Percentiles rank a stretch among this genome's conserved stretches.
These are phyloP conservation scores for Daldinia vernicosa DNA, from an alignment of 495 filamentous ascomycete species.

Conservation along the genomic window DNA sequence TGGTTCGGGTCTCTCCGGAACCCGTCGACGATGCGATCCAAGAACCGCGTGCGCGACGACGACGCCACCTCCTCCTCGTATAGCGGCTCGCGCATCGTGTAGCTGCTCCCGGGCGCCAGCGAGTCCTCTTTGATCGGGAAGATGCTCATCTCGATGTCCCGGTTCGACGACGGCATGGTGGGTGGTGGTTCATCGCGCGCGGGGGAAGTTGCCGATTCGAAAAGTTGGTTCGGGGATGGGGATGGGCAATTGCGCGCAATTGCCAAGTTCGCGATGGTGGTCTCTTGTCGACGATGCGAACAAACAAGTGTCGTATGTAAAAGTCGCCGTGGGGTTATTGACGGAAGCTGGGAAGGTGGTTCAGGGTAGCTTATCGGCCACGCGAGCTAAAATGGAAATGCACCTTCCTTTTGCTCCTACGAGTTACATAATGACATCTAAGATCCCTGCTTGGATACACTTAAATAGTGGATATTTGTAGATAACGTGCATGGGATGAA, in stretches of 20 bases:
- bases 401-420: constrained; percentile 3
- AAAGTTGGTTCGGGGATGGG: background rate
- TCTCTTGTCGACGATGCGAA: background rate
- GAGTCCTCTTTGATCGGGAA: constrained; percentile 53
- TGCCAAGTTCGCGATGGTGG: no score
- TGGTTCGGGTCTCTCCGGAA: constrained; percentile 83
- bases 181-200: constrained; percentile 16
- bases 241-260: background rate
- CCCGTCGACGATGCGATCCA: constrained; percentile 71
- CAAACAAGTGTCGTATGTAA: background rate
- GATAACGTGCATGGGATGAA: constrained; percentile 21
- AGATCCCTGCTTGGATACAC: background rate
- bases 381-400: constrained; percentile 8
- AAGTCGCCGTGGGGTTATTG: background rate
- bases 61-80: constrained; percentile 40
- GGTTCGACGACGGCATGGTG: constrained; percentile 44
- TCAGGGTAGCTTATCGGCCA: constrained; percentile 22
- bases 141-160: constrained; percentile 51
- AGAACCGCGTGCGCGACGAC: constrained; percentile 38
- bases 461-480: constrained; percentile 14
- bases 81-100: constrained; percentile 52
- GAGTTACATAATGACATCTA: background rate
- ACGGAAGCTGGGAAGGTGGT: background rate
- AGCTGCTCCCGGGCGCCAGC: constrained; percentile 50
- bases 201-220: constrained; percentile 10